Conservation (phyloP, 129 eudicot genomes). For the Chrysanthemum makinoi region DNA sequence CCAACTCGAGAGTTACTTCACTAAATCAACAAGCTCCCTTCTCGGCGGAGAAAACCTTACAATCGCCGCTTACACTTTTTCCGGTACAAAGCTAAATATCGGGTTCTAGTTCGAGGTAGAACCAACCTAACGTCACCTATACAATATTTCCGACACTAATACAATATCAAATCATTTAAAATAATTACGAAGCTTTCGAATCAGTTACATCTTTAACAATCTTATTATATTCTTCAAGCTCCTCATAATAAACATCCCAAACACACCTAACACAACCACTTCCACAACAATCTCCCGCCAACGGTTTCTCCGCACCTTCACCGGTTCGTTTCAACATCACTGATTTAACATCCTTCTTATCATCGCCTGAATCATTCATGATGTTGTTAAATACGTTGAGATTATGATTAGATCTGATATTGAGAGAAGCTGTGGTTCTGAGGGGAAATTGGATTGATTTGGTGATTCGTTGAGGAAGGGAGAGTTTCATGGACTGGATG, state of each 20-base stretch:
- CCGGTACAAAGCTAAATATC: too few species aligned
- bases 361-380: conserved; percentile 38
- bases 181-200: conserved; percentile 30
- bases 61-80: too few species aligned
- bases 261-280: conserved; percentile 89
- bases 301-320: conserved; percentile 73
- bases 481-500: conserved; percentile 38
- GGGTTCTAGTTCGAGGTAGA: too few species aligned
- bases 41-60: too few species aligned
- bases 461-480: conserved; percentile 23
- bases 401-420: conserved; percentile 3
- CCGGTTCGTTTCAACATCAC: conserved; percentile 16
- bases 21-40: too few species aligned
- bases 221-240: conserved; percentile 65
- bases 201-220: conserved; percentile 33
- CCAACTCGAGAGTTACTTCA: too few species aligned
- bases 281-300: conserved; percentile 90
- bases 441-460: conserved; percentile 12
- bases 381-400: conserved; percentile 9
- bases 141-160: too few species aligned
- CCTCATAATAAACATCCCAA: conserved; percentile 81
- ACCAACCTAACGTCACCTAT: too few species aligned
- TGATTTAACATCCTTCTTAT: conserved; percentile 4
- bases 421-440: background rate
- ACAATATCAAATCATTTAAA: conserved; percentile 4